These are phyloP conservation scores for Penicillium angulare DNA, from an alignment of 495 filamentous ascomycete species.

Conservation along the genomic window DNA sequence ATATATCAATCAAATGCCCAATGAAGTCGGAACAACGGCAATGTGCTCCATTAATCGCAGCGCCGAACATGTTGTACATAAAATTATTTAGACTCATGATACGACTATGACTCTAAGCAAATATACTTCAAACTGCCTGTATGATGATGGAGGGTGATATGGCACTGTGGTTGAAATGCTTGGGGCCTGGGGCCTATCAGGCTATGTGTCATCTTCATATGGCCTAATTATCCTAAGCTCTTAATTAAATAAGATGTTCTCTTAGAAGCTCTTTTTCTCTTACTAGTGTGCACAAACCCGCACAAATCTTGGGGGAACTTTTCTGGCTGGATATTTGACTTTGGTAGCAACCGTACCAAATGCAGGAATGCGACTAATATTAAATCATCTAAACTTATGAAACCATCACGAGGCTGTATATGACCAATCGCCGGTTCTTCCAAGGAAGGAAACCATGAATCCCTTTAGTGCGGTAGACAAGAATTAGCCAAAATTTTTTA, in stretches of 20 bases:
- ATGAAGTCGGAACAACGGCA: neutral
- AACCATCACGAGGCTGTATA: too few species aligned
- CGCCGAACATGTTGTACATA: neutral
- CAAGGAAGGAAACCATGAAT: too few species aligned
- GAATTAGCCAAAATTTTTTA: too few species aligned
- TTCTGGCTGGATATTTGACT: too few species aligned
- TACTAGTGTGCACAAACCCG: too few species aligned
- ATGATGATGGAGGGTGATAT: neutral
- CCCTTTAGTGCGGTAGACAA: too few species aligned
- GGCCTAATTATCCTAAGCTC: neutral
- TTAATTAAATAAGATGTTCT: neutral
- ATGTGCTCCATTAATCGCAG: neutral
- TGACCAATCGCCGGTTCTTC: too few species aligned
- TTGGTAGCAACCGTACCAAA: too few species aligned
- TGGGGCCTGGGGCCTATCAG: neutral
- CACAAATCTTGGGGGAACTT: too few species aligned
- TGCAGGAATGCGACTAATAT: too few species aligned
- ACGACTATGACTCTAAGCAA: slow-evolving; percentile 16
- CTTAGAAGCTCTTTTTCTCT: neutral
- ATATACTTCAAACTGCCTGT: slow-evolving; percentile 4
- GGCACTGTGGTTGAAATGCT: neutral
- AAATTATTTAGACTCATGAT: slow-evolving; percentile 3
- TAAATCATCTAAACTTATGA: too few species aligned
- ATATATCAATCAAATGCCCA: neutral
- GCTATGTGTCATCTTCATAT: neutral